phyloP scores from a whole-genome alignment of 2,329 filamentous ascomycete species.

The Nectriaceae sp. region DNA sequence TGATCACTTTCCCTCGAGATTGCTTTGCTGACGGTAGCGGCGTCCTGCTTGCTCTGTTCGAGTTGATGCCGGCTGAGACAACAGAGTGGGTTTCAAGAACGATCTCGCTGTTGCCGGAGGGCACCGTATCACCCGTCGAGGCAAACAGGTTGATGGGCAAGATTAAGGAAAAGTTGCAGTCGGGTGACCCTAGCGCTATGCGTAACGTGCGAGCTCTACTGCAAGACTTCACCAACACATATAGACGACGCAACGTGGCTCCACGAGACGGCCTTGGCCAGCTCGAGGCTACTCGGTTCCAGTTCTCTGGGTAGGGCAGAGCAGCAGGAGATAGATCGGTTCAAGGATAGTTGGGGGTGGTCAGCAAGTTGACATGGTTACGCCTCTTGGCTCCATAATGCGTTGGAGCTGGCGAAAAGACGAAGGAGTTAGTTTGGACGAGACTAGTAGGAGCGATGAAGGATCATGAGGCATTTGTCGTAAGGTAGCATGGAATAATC shows the following conservation, averaged over 20 bases:
- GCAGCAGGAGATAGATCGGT: conserved; percentile 2
- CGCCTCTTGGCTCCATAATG: too few species aligned
- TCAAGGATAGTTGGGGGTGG: too few species aligned
- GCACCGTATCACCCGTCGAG: conserved; percentile 78
- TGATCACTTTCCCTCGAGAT: conserved; percentile 96
- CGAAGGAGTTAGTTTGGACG: too few species aligned
- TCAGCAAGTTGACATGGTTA: too few species aligned
- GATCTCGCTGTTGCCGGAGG: conserved; percentile 78
- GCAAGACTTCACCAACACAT: conserved; percentile 96
- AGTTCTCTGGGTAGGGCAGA: conserved; percentile 57
- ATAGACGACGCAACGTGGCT: conserved; percentile 92
- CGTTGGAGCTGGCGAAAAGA: too few species aligned
- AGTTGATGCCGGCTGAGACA: conserved; percentile 79
- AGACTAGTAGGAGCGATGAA: background rate
- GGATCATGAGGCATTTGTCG: background rate
- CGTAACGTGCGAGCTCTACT: conserved; percentile 81
- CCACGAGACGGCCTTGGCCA: conserved; percentile 87
- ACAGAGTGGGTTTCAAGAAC: conserved; percentile 82
- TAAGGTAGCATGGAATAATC: background rate
- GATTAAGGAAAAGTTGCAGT: conserved; percentile 75
- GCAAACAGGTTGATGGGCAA: conserved; percentile 78
- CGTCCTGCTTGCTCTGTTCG: conserved; percentile 86
- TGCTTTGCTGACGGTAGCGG: conserved; percentile 94
- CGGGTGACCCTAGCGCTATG: conserved; percentile 60
- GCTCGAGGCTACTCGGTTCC: conserved; percentile 84